Evolutionary conservation across 257 asterid species (phyloP).

Genomic region (Nicotiana tabacum): DNA sequence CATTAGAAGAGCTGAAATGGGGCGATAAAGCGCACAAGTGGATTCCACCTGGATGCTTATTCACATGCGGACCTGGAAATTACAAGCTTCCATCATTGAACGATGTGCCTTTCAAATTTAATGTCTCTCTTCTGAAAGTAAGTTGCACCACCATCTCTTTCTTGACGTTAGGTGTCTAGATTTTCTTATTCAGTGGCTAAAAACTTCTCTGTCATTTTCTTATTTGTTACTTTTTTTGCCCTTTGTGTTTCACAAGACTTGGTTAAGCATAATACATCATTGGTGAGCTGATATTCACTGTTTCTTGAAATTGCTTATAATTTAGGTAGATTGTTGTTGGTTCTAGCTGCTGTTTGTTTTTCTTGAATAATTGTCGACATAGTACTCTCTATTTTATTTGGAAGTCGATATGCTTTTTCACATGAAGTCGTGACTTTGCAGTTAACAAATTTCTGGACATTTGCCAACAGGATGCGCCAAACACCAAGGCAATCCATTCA

Average conservation of each 20-base stretch:
- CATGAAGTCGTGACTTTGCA: not conserved
- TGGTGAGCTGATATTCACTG: not conserved
- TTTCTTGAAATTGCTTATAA: not conserved
- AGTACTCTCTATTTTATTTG: not conserved
- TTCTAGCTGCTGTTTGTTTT: not conserved
- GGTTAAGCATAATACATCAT: not conserved
- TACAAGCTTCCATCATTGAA: conserved; percentile 88
- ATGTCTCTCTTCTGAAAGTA: conserved; percentile 82
- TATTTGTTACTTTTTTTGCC: not conserved
- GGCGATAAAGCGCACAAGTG: conserved; percentile 90
- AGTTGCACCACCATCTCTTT: not conserved
- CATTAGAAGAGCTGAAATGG: conserved; percentile 95
- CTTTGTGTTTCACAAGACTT: not conserved
- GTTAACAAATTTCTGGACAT: not conserved
- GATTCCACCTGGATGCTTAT: conserved; percentile 67
- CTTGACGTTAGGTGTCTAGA: not conserved
- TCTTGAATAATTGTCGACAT: not conserved
- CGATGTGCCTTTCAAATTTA: conserved; percentile 77
- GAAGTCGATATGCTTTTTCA: not conserved
- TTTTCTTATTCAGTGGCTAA: not conserved
- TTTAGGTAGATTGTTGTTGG: not conserved
- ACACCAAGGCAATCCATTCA: conserved; percentile 78
- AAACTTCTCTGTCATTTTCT: not conserved
- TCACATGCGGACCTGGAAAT: conserved; percentile 83
- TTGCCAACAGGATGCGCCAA: conserved; percentile 69